Percentiles rank a stretch among this genome's conserved stretches.
These are phyloP conservation scores for Gnaphalium uliginosum DNA, from an alignment of 129 eudicot genomes.

Conservation along the genomic window DNA sequence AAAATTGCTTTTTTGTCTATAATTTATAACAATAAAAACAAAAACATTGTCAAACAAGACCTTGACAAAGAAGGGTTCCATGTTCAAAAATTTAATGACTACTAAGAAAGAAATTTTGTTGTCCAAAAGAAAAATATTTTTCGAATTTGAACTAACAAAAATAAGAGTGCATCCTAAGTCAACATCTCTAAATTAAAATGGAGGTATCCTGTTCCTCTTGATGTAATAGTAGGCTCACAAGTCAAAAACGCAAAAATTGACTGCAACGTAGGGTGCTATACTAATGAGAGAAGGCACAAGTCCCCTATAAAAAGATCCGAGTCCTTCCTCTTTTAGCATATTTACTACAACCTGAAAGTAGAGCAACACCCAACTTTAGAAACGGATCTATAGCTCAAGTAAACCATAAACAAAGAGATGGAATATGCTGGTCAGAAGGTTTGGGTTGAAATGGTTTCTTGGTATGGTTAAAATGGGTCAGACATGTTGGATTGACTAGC, in stretches of 20 bases:
- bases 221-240: constrained; percentile 62
- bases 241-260: constrained; percentile 96
- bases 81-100: background rate
- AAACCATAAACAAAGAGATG: background rate
- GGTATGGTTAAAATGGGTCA: background rate
- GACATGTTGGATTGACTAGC: background rate
- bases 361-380: constrained; percentile 20
- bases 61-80: background rate
- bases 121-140: background rate
- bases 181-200: constrained; percentile 11
- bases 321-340: constrained; percentile 93
- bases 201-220: background rate
- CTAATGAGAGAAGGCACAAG: constrained; percentile 95
- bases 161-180: background rate
- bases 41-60: background rate
- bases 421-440: background rate
- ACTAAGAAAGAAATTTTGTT: background rate
- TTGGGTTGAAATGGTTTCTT: background rate
- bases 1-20: background rate
- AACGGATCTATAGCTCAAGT: background rate
- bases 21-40: background rate
- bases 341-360: constrained; percentile 65
- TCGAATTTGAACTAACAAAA: background rate
- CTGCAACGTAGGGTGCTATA: constrained; percentile 97
- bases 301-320: constrained; percentile 81